Evolutionary conservation across 1,139 yeast species (phyloP), one percentile per base, ranked within the genome.

Genomic region (Sugiyamaella sp.): DNA sequence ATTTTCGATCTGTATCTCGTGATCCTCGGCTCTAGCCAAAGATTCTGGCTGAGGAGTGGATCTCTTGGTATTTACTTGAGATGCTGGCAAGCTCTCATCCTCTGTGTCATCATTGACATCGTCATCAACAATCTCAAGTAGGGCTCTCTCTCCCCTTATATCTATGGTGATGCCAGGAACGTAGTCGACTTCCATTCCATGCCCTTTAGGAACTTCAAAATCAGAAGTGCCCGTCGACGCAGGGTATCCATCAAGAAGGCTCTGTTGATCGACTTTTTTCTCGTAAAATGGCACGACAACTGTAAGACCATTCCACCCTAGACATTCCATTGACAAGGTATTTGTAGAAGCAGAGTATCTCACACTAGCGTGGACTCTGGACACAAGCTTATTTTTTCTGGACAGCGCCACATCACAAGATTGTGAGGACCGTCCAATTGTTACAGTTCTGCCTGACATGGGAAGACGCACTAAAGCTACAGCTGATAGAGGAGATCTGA

Each of bases 251-350:
- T 60, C 47, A 20, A 51, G 53, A 29, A 55, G 53, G 32, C 43
- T 48, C 4, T 53, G 54, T 21, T 37, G 49, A 27, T 38, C 42
- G 17, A 17, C 25, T 3, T 40, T 27, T 8, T 42, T 45, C 6
- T 37, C 66, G 21, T 60, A 59, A 17, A 71, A 71, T 1, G 91
- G 91, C 46, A 86, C 77, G 9, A 80, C 75, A 33, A 86, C 77
- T 19, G 80, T 80, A 55, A 85, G 71, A 3, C 95, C 95, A 64
- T 87, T 87, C 72, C 81, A 79, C 1, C 95, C 95, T 56, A 81
- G 65, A 65, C 95, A 87, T 45, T 76, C 77, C 52, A 86, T 68
- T 4, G 58, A 59, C 6, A 73, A 53, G n/a, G 66, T 51, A 17
- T 57, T 49, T 19, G 51, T 46, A 14, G 68, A 61, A 12, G 58